Base-by-base conservation (phyloP, 208 protist species). In the Trypanosoma mega region DNA sequence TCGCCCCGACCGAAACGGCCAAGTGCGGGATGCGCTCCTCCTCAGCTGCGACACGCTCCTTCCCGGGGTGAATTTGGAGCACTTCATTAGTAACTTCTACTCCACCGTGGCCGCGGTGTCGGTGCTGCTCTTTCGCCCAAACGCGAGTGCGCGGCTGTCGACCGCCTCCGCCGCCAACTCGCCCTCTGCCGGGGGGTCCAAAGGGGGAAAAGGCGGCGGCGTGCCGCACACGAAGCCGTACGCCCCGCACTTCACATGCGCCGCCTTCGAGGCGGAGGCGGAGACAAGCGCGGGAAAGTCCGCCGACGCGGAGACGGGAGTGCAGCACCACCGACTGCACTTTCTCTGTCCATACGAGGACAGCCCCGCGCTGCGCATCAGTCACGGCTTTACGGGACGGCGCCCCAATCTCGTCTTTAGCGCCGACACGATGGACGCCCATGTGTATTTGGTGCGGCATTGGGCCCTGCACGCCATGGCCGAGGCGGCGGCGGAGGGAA, bases 21-120 rank as follows among this genome's bases (percentile, higher is more conserved):
- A 72, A 41, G 70, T 55, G 31, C 78, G 88, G 20, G 88, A 94
- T 52, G 82, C 76, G 16, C 44, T 94, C 7, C 54, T 94, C 31
- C 72, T 92, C 14, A 91, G 79, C 72, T 84, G 84, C 63, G 88
- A 94, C 45, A 88, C 85, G 9, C 68, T 94, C 39, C 68, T 94
- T 14, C 81, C 87, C 2, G 78, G 83, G 21, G 77, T 94, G 6
- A 74, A 92, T 59, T 31, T 91, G 16, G 75, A 79, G 37, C 68
- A 54, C 33, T 89, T 92, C 55, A 85, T 92, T 51, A 60, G 72
- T 52, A 75, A 75, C 24, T 90, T 92, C 53, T 94, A 94, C 68
- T 68, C 48, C 57, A 83, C 80, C 21, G 54, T 90, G 6, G 66
- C 88, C 4, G 87, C 82, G 21, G 88, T 75, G 9, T 82, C 80